phyloP scores from a whole-genome alignment of 164 flowering plant species.

The Vitis rupestris region DNA sequence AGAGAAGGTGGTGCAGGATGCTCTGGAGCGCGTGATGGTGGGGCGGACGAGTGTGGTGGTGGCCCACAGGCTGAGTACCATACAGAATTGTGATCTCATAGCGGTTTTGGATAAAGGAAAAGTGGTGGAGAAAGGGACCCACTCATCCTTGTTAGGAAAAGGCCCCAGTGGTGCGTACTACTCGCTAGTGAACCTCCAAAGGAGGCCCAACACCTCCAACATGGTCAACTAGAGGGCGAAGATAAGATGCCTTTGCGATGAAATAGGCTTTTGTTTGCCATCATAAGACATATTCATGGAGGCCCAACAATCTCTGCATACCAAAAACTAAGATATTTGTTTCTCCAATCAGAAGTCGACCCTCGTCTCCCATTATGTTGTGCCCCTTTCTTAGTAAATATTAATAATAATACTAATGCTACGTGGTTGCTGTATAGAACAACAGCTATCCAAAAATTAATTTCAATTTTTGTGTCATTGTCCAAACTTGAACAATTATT shows the following conservation, averaged over 20 bases:
- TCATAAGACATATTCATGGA: background rate
- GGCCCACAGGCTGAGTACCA: conserved; percentile 65
- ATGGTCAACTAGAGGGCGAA: background rate
- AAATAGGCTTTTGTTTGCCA: background rate
- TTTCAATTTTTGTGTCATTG: no score
- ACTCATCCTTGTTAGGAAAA: conserved; percentile 41
- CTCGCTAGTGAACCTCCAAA: conserved; percentile 53
- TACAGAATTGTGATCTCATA: conserved; percentile 55
- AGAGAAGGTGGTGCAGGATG: conserved; percentile 62
- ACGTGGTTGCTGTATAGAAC: no score
- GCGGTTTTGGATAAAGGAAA: conserved; percentile 58
- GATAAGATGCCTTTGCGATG: no score
- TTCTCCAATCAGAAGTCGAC: no score
- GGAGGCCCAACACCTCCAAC: conserved; percentile 5
- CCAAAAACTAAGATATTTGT: no score
- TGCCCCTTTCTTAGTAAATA: no score
- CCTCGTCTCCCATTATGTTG: no score
- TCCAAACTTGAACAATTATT: no score
- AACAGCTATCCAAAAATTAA: no score
- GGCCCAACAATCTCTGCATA: no score
- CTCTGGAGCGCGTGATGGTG: conserved; percentile 61
- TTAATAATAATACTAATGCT: no score
- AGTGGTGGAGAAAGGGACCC: conserved; percentile 63
- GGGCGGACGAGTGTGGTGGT: conserved; percentile 67
- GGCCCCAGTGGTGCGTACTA: conserved; percentile 54